phyloP scores from a whole-genome alignment of 2,329 filamentous ascomycete genomes.

The Scortechinia acanthostroma region DNA sequence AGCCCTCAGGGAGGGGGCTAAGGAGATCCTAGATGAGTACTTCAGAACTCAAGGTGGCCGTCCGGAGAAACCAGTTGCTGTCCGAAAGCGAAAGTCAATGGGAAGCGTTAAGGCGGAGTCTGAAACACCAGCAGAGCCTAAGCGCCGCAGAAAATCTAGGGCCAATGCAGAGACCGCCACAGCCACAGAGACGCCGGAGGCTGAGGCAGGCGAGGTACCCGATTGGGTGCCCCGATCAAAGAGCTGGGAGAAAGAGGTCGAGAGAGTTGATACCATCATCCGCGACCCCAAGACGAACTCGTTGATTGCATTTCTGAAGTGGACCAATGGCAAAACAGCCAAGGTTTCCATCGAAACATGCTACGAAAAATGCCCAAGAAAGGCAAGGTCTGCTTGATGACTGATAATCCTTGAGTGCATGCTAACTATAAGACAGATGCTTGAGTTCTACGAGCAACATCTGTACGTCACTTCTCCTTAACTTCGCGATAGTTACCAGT shows the following conservation, averaged over 20 bases:
- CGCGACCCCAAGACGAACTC: constrained; percentile 18
- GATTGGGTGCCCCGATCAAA: constrained; percentile 27
- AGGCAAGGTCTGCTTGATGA: constrained; percentile 14
- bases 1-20: constrained; percentile 19
- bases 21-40: constrained; percentile 27
- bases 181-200: background rate
- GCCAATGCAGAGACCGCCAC: background rate
- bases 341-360: constrained; percentile 27
- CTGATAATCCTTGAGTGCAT: background rate
- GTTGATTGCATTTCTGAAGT: constrained; percentile 27
- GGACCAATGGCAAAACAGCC: constrained; percentile 31
- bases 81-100: constrained; percentile 6
- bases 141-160: background rate
- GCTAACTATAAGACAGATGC: constrained; percentile 21
- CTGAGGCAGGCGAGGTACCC: constrained; percentile 8
- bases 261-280: constrained; percentile 29
- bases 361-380: constrained; percentile 29
- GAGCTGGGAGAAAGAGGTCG: constrained; percentile 31
- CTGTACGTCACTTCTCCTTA: constrained; percentile 20
- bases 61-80: constrained; percentile 14
- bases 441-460: constrained; percentile 36
- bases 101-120: constrained; percentile 9
- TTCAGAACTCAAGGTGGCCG: constrained; percentile 28
- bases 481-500: background rate
- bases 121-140: constrained; percentile 8